A percentile compares a stretch with the other conserved stretches of the same genome.
Evolutionary conservation across 495 filamentous ascomycete species (phyloP).

Genomic region (Talaromyces liani): DNA sequence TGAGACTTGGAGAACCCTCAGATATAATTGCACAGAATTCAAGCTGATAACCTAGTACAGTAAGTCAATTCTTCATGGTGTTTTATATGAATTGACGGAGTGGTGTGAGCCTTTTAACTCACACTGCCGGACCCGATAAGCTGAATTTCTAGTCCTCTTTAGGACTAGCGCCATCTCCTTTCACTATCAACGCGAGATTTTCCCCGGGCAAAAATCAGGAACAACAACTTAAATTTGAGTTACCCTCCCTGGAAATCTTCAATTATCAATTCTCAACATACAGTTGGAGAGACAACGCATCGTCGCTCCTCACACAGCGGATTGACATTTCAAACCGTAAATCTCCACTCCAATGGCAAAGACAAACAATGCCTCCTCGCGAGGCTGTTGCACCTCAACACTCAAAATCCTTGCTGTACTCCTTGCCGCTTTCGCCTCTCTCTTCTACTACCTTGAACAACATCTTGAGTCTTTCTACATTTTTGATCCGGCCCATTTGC

Average conservation of each 20-base stretch:
- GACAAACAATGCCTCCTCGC: background rate
- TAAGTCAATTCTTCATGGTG: no score
- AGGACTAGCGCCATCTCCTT: background rate
- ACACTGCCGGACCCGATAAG: background rate
- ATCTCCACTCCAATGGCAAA: background rate
- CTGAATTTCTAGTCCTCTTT: background rate
- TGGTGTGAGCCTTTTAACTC: background rate
- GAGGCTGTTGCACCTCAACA: constrained; percentile 7
- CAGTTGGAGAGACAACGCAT: background rate
- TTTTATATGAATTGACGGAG: background rate
- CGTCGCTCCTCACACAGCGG: background rate
- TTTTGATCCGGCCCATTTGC: constrained; percentile 60
- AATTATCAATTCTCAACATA: background rate
- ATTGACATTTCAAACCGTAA: background rate
- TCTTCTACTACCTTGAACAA: constrained; percentile 58
- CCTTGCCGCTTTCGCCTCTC: constrained; percentile 48
- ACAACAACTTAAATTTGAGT: background rate
- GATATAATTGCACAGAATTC: background rate
- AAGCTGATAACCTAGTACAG: no score
- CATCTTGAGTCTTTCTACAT: constrained; percentile 71
- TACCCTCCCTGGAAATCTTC: background rate
- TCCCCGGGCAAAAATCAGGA: background rate
- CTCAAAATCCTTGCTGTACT: constrained; percentile 54
- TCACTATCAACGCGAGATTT: background rate
- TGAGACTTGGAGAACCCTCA: no score